Evolutionary conservation across 1,284 basidiomycete species (phyloP).

Genomic region (Trichosporon ovoides): DNA sequence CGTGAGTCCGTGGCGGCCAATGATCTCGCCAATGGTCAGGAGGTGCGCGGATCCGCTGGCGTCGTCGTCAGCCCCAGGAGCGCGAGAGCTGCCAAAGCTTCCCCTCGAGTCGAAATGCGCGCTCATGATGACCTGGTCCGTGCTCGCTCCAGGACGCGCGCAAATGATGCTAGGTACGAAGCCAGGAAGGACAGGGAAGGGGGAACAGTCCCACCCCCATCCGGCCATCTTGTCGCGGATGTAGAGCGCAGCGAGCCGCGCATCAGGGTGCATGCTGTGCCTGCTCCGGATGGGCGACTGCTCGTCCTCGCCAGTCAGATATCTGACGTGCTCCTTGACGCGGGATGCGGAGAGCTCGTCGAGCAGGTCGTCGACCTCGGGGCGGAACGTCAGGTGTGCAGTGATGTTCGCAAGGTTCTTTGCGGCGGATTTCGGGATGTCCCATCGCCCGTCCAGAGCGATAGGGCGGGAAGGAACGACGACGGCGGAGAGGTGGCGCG

Average conservation of each 20-base stretch:
- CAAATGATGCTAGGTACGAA: conserved; percentile 82
- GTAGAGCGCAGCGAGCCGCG: conserved; percentile 58
- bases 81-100: conserved; percentile 68
- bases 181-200: conserved; percentile 47
- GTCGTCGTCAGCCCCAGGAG: conserved; percentile 73
- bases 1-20: conserved; percentile 57
- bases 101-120: conserved; percentile 83
- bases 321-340: conserved; percentile 65
- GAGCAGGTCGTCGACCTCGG: conserved; percentile 16
- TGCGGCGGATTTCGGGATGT: conserved; percentile 34
- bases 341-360: conserved; percentile 40
- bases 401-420: conserved; percentile 44
- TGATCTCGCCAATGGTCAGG: conserved; percentile 66
- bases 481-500: conserved; percentile 42
- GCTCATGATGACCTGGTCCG: conserved; percentile 57
- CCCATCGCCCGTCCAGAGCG: conserved; percentile 3
- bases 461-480: conserved; percentile 22
- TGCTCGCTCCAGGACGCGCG: conserved; percentile 50
- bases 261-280: conserved; percentile 69
- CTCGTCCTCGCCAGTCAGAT: conserved; percentile 72
- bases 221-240: neutral
- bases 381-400: conserved; percentile 25
- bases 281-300: conserved; percentile 58
- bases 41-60: conserved; percentile 59
- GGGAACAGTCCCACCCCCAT: neutral